phyloP scores from a whole-genome alignment of 805 yeast species.

The Kluyveromyces wickerhamii region DNA sequence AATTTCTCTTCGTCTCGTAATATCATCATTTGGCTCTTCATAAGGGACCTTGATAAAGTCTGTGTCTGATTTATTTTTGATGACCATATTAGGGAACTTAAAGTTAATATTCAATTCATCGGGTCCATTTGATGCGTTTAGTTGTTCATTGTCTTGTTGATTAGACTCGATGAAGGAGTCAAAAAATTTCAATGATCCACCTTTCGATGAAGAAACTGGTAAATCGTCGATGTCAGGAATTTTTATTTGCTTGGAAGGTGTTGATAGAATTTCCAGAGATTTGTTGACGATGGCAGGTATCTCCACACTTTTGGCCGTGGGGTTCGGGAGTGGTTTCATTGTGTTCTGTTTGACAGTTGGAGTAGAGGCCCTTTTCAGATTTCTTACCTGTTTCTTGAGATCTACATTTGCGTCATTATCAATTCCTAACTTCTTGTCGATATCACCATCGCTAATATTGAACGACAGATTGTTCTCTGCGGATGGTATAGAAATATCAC shows the following conservation, averaged over 20 bases:
- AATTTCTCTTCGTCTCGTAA: conserved; percentile 18
- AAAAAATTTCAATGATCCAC: conserved; percentile 21
- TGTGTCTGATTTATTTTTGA: conserved; percentile 5
- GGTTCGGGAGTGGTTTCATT: not conserved
- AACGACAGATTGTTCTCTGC: conserved; percentile 25
- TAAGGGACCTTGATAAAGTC: conserved; percentile 17
- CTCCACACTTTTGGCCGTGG: not conserved
- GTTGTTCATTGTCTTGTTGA: not conserved
- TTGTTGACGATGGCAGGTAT: conserved; percentile 1
- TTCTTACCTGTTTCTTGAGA: conserved; percentile 23
- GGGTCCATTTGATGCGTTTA: not conserved
- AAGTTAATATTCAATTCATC: conserved; percentile 17
- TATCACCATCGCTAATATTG: conserved; percentile 12
- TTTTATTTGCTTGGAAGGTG: conserved; percentile 22
- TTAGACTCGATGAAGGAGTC: conserved; percentile 13
- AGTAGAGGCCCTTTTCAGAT: conserved; percentile 12
- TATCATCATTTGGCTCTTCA: conserved; percentile 8
- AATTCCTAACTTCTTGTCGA: conserved; percentile 23
- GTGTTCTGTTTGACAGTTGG: not conserved
- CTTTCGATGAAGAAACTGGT: conserved; percentile 11
- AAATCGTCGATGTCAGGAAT: conserved; percentile 22
- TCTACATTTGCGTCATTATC: conserved; percentile 28
- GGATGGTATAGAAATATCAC: conserved; percentile 21
- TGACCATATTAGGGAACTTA: conserved; percentile 16
- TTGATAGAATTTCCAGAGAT: conserved; percentile 19